These are phyloP conservation scores for Babesia gibsoni DNA, from an alignment of 169 alveolate genomes.

Conservation along the genomic window DNA sequence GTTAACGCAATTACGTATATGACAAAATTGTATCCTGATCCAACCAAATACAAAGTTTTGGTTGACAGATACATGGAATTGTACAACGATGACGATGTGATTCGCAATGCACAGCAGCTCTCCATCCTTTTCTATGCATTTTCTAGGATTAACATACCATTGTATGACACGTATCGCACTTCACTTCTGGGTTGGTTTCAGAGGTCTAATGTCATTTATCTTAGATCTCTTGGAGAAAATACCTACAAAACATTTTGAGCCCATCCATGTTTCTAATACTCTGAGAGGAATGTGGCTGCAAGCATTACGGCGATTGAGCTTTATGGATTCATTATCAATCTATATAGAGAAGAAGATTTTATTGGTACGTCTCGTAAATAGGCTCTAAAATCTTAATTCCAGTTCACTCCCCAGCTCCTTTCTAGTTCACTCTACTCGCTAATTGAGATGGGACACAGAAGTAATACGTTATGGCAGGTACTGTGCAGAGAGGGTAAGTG, in stretches of 20 bases:
- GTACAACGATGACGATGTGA: constrained; percentile 1
- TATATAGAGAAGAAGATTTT: neutral
- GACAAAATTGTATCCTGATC: neutral
- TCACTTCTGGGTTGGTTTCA: constrained; percentile 2
- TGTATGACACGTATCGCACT: neutral
- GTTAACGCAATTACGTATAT: constrained; percentile 8
- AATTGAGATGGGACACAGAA: neutral
- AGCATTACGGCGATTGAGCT: neutral
- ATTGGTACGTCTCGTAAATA: neutral
- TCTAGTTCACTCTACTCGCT: constrained; percentile 29
- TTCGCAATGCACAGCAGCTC: constrained; percentile 15
- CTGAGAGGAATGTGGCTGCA: constrained; percentile 2
- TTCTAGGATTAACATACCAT: neutral
- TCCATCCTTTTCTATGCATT: constrained; percentile 11
- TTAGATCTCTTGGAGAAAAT: neutral
- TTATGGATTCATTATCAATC: constrained; percentile 1
- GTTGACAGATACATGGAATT: neutral
- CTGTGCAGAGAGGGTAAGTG: constrained; percentile 43
- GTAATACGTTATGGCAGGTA: neutral
- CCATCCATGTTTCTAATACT: constrained; percentile 29
- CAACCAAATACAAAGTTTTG: neutral
- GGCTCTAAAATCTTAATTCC: neutral
- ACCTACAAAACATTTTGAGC: neutral
- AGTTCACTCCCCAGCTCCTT: constrained; percentile 54
- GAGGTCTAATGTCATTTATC: neutral